Evolutionary conservation across 495 filamentous ascomycete genomes (phyloP), one percentile per base, ranked within the genome.

Genomic region (Penicillium taxi): DNA sequence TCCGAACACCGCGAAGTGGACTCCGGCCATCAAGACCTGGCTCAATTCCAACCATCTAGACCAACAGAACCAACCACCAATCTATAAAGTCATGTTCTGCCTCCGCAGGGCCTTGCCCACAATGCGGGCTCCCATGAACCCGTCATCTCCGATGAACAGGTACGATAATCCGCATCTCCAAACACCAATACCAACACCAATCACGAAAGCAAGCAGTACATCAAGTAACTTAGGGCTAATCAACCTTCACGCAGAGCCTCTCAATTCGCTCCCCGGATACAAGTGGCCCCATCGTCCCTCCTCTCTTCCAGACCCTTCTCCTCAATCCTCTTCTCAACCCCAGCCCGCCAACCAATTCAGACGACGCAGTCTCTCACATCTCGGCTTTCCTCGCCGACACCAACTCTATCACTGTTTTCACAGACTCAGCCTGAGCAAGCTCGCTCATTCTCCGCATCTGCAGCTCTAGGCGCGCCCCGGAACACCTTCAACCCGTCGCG

Each of bases 401-500:
- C 38, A 15, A 30, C 38, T 35, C 52, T 41, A 44, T 59, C 28
- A 27, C 60, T 28, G 18, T 36, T 33, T 17, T 42, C 52, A 22
- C 52, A 53, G 42, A 6, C 25, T 7, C 12, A 22, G 8, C 32
- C 23, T 12, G 19, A 22, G 12, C 56, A 65, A 33, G 39, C 42
- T 30, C 63, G 67, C 24, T 43, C 56, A 0, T 71, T 71, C 52
- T 62, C 64, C 5, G 59, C 63, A 12, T 64, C 59, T 26, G 58
- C 64, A 6, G 53, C 61, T 8, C 58, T 80, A 16, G 68, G 64
- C 44, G 70, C 67, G 9, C 73, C 67, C 26, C 65, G 82, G 39
- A 49, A 72, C 39, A 85, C 82, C 4, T 85, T 70, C 48, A 70
- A 73, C 31, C 81, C 80, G 3, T 79, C 73, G 33, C 80, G 84